Percentiles rank a stretch among this genome's conserved stretches.
phyloP scores from a whole-genome alignment of 1,284 basidiomycete species.

The Fomes fomentarius region DNA sequence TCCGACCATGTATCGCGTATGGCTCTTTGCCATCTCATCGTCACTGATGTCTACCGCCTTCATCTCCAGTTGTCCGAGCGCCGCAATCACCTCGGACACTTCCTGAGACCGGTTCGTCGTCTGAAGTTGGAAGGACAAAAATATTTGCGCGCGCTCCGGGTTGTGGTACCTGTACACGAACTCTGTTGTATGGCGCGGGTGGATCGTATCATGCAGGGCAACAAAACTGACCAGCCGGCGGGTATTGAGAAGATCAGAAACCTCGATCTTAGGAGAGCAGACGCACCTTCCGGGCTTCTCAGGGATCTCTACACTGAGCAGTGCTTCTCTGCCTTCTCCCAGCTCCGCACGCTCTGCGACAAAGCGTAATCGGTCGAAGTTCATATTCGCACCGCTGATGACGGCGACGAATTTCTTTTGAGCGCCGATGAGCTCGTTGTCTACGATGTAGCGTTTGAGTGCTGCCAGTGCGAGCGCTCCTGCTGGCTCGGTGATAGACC shows the following conservation, averaged over 20 bases:
- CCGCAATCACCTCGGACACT: constrained; percentile 65
- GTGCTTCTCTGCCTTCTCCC: constrained; percentile 92
- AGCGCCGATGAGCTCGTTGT: constrained; percentile 81
- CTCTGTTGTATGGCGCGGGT: constrained; percentile 94
- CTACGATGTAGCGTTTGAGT: constrained; percentile 85
- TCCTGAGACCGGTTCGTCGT: constrained; percentile 67
- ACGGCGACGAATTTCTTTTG: constrained; percentile 91
- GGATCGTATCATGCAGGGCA: constrained; percentile 83
- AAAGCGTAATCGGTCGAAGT: constrained; percentile 95
- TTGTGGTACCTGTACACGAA: constrained; percentile 91
- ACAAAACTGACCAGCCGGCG: constrained; percentile 70
- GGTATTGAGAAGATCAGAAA: background rate
- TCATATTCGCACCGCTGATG: constrained; percentile 98
- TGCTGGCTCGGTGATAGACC: constrained; percentile 94
- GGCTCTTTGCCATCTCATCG: constrained; percentile 95
- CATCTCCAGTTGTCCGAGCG: constrained; percentile 74
- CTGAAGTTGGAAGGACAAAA: constrained; percentile 89
- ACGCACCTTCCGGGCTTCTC: constrained; percentile 87
- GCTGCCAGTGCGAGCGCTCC: constrained; percentile 96
- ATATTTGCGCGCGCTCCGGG: constrained; percentile 76
- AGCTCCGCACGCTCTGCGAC: constrained; percentile 98
- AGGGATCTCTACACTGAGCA: constrained; percentile 92
- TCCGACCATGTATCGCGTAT: constrained; percentile 94
- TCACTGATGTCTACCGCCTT: constrained; percentile 89
- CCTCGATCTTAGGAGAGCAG: background rate